Evolutionary conservation across 1,284 basidiomycete species (phyloP), one percentile per base, ranked within the genome.

Genomic region (Ganoderma multipileum): DNA sequence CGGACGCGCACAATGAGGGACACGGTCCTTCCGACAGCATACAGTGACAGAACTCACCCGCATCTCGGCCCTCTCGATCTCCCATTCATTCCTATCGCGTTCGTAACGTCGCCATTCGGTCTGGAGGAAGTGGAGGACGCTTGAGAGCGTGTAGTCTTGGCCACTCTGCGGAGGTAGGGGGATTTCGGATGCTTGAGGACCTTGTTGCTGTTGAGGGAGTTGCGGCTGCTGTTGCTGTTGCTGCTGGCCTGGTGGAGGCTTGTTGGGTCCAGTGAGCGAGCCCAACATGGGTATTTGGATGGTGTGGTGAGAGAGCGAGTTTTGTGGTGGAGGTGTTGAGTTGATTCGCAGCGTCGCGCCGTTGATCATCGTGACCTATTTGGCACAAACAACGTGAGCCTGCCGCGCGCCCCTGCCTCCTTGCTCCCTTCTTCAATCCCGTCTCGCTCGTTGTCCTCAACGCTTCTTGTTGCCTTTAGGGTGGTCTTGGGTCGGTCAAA

Each of bases 11-110:
- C 64, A 68, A 65, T 68, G 66, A 71, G 66, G 55, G 61, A 68
- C 74, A 77, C 74, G 67, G 70, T 64, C n/a, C n/a, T n/a, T 67
- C 41, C 41, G 28, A 44, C 30, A 74, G 59, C 82, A 72, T 71
- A 84, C 84, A 60, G 47, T 60, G 20, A 60, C 42, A 59, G 55
- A 20, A 72, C 69, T 72, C 75, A 96, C 97, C 86, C 97, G 88
- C 96, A 99, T 98, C 83, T 99, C 97, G 42, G 98, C 97, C 74
- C 97, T 87, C 83, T 99, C 97, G 77, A 99, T 99, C 86, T 99
- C 97, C 97, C 97, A 99, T 82, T 99, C 97, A 80, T 99, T 99
- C 76, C 97, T 89, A 83, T 99, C 97, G 79, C 95, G 92, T 80
- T 99, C 97, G 79, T 96, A 97, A 70, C 95, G 87, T 71, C 98